Base-by-base conservation (phyloP, 1,139 yeast genomes). In the Scheffersomyces segobiensis region DNA sequence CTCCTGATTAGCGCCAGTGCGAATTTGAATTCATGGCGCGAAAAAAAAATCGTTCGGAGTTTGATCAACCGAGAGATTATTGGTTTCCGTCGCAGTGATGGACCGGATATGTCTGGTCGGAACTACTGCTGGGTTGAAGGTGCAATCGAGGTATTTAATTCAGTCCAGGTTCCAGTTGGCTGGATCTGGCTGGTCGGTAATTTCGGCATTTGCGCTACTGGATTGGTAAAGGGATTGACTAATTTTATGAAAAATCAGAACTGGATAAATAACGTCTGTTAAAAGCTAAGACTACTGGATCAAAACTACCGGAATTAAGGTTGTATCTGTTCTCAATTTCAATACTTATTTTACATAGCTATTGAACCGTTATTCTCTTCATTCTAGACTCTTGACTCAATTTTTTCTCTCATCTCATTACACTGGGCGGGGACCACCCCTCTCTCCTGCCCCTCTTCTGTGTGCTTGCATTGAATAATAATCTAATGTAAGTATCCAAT, bases 51-150 rank as follows among this genome's bases (percentile, higher is more conserved):
- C n/a, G 50, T 48, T 51, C 53, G 53, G 53, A 51, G 53, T 51
- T 51, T 19, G 47, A 26, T 32, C 53, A 42, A 51, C 53, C 53
- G 53, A 51, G 53, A 26, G n/a, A n/a, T n/a, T n/a, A n/a, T 22
- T 48, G n/a, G 50, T 20, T 32, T 32, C 42, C 42, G 3, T 32
- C 42, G 32, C 32, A 24, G 32, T 32, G 42, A 14, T 32, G 42
- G 42, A 32, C 42, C 42, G 42, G 42, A 32, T 32, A 10, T 32
- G 42, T 32, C 42, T 32, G 17, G 42, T 32, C 42, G 42, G 42
- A 32, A 12, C 42, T 32, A 14, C 17, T 32, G 17, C 14, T 5
- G 42, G 42, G 42, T 32, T 32, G 42, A 32, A 32, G 42, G 42
- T 32, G 42, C 42, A 32, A 10, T 32, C 42, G 42, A 32, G 42